Base-by-base conservation (phyloP, 192 early-diverging fungal genomes). In the Podila minutissima region DNA sequence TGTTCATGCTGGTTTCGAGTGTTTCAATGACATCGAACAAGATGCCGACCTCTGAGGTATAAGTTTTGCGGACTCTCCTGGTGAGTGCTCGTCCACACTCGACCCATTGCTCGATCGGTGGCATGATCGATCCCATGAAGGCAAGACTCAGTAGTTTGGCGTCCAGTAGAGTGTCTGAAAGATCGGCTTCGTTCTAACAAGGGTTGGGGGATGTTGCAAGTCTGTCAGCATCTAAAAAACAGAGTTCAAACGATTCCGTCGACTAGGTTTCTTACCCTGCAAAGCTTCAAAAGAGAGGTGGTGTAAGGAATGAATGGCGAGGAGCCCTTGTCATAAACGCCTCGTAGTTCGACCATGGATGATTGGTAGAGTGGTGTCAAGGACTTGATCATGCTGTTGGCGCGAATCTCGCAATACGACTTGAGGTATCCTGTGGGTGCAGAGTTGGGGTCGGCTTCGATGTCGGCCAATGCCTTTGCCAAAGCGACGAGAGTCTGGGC, bases 371-470 rank as follows among this genome's bases (percentile, higher is more conserved):
- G 62, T 10, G 85, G 65, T 6, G 72, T 59, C 37, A 94, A 62
- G 1, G 86, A 89, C 65, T 92, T 91, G 55, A 83, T 61, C 66
- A 95, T 82, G 69, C 89, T 91, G 15, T 67, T 71, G 17, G 92
- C 88, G 9, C 94, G 87, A 37, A 94, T 89, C 31, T 94, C 93
- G 46, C 87, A 85, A 74, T 94, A 96, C 1, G 84, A 84, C 60
- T 90, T 89, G 41, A 85, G 69, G 50, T 90, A 91, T 66, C 88
- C 87, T 33, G 87, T 73, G 69, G 32, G 75, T 37, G 64, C 85
- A 79, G 24, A 85, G 84, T 81, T 72, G 9, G 87, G 75, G 55
- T 90, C 89, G 15, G 68, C 59, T 31, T 84, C 85, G 3, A 82
- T 86, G 4, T 87, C 83, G 8, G 83, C 78, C 5, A 90, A 73